Base-by-base conservation (phyloP, 2,329 filamentous ascomycete species). In the Cladosporium cucumerinum region DNA sequence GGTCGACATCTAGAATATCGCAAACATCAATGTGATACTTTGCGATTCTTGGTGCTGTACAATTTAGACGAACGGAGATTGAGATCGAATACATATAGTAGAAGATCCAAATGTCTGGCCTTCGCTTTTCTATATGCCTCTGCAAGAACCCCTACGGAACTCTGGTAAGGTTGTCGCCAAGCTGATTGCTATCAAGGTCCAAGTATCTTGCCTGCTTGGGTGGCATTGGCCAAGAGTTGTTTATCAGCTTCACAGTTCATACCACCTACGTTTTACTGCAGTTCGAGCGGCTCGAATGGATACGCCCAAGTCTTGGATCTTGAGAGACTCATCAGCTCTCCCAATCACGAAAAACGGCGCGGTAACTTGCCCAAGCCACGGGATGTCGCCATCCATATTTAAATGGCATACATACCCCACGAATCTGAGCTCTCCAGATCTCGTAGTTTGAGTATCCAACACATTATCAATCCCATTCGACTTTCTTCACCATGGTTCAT, bases 401-500 rank as follows among this genome's bases (percentile, higher is more conserved):
- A 54, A 30, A 54, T 5, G 25, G 26, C 26, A 32, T 18, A 21
- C 28, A 32, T 18, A 21, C 21, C 51, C 54, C 54, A 57, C 18
- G 32, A 21, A 10, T 39, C 23, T 21, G n/a, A n/a, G 5, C 23
- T 57, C n/a, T 57, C 12, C 32, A 57, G 32, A 39, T 23, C 23
- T 39, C 51, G 32, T 5, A 54, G 26, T 3, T 28, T n/a, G 26
- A 57, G 34, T 46, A 7, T 28, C 55, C 16, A 36, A 46, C 16
- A 46, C 39, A 46, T 21, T 46, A 26, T 16, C 46, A 8, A 39
- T 14, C 32, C 21, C 43, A 14, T 18, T 26, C 8, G 30, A 16
- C 7, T 10, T 39, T 25, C 18, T 18, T 46, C 63, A 61, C 52
- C n/a, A 69, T 69, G 67, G 62, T 65, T 54, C 49, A 30, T 25